These are phyloP conservation scores for Abrus precatorius DNA, from an alignment of 306 rosid genomes.

Conservation along the genomic window DNA sequence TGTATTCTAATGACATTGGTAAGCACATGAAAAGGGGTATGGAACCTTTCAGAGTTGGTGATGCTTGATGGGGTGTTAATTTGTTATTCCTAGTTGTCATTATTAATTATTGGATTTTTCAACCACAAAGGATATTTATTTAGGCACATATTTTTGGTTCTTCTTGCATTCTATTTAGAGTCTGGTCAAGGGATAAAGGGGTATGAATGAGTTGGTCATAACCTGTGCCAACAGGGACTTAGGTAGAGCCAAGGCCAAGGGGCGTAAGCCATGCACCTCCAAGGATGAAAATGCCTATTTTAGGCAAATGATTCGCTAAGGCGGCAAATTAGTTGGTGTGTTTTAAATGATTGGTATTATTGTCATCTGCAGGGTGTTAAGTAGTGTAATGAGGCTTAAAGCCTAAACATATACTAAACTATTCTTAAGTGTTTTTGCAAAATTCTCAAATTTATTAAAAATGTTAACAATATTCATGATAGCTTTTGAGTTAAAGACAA, in stretches of 20 bases:
- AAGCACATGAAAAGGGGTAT: constrained; percentile 42
- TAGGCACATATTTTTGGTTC: constrained; percentile 32
- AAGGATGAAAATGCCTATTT: constrained; percentile 48
- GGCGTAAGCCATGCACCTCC: constrained; percentile 58
- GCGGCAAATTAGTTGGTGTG: constrained; percentile 24
- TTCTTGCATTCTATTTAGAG: constrained; percentile 42
- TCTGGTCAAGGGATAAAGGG: constrained; percentile 32
- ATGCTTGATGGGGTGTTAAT: constrained; percentile 23
- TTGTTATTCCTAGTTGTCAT: constrained; percentile 44
- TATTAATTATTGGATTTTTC: constrained; percentile 19
- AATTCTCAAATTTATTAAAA: background rate
- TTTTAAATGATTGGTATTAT: constrained; percentile 31
- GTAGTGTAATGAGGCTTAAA: background rate
- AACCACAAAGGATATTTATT: constrained; percentile 26
- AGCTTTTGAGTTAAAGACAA: no score
- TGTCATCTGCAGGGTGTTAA: background rate
- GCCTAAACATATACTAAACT: background rate
- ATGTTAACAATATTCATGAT: no score
- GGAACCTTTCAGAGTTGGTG: constrained; percentile 46
- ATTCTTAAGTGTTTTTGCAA: background rate
- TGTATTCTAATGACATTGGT: constrained; percentile 45
- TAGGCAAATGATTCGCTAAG: constrained; percentile 47
- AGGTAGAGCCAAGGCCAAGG: background rate
- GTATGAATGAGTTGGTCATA: constrained; percentile 43
- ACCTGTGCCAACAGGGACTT: constrained; percentile 54